phyloP scores from a whole-genome alignment of 2,329 filamentous ascomycete species.

The Rachicladosporium sp. region DNA sequence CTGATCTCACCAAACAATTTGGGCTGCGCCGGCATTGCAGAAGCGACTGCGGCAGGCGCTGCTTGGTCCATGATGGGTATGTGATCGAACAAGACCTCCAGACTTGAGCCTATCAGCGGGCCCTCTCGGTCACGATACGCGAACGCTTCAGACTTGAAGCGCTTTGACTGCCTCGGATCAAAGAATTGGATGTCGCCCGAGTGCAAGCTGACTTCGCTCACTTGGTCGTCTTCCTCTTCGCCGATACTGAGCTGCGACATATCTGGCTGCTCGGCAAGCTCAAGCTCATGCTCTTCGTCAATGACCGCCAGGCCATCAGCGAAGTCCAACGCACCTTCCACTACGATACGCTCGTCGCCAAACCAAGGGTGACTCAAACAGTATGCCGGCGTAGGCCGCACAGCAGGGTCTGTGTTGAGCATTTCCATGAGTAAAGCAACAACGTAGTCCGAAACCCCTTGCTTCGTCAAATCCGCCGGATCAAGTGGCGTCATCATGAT shows the following conservation, averaged over 20 bases:
- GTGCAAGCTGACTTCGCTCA: conserved; percentile 20
- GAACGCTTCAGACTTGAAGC: conserved; percentile 28
- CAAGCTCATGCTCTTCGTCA: conserved; percentile 49
- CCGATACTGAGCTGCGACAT: conserved; percentile 54
- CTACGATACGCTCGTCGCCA: conserved; percentile 30
- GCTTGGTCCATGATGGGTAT: conserved; percentile 18
- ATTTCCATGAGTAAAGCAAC: conserved; percentile 68
- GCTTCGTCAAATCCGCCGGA: conserved; percentile 46
- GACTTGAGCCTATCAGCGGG: conserved; percentile 24
- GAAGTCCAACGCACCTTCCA: conserved; percentile 4
- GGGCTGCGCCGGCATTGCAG: conserved; percentile 8
- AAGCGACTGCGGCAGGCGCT: conserved; percentile 15
- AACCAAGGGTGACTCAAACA: conserved; percentile 69
- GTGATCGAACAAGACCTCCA: conserved; percentile 24
- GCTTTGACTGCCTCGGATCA: conserved; percentile 31
- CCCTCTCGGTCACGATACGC: conserved; percentile 25
- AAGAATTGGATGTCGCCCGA: conserved; percentile 27
- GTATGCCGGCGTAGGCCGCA: conserved; percentile 60
- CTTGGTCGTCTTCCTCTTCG: conserved; percentile 27
- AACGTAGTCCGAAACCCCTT: conserved; percentile 50
- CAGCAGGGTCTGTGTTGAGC: conserved; percentile 65
- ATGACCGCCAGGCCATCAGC: conserved; percentile 27
- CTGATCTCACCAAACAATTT: conserved; percentile 52
- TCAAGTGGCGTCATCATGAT: conserved; percentile 74
- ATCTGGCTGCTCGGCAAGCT: conserved; percentile 39